A percentile compares a stretch with the other conserved stretches of the same genome.
These are phyloP conservation scores for Phytophthora rubi DNA, from an alignment of 352 stramenopile genomes.

Conservation along the genomic window DNA sequence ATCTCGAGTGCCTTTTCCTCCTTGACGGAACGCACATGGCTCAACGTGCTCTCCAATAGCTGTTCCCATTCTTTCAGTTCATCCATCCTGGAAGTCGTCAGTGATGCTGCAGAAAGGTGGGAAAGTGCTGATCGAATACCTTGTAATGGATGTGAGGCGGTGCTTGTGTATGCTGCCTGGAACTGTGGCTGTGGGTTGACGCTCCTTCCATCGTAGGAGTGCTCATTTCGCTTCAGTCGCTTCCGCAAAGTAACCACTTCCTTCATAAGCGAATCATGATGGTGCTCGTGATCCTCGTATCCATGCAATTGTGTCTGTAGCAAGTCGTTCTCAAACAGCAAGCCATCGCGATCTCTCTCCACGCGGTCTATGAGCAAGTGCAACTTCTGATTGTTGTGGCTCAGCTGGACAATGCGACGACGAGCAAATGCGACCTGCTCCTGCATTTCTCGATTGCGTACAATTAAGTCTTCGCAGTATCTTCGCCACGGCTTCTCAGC, in stretches of 20 bases:
- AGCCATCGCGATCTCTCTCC: conserved; percentile 79
- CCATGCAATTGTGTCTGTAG: conserved; percentile 77
- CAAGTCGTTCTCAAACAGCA: conserved; percentile 85
- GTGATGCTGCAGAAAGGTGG: conserved; percentile 23
- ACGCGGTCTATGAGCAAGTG: conserved; percentile 85
- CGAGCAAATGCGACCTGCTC: conserved; percentile 73
- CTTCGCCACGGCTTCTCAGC: conserved; percentile 64
- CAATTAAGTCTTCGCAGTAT: conserved; percentile 79
- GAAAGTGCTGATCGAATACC: conserved; percentile 38
- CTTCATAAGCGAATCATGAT: conserved; percentile 73
- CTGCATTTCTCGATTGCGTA: conserved; percentile 79
- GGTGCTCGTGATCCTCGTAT: conserved; percentile 67
- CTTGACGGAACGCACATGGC: conserved; percentile 58
- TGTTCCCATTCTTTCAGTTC: conserved; percentile 81
- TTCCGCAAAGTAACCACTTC: conserved; percentile 61
- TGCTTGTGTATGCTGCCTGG: background rate
- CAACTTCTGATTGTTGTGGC: conserved; percentile 85
- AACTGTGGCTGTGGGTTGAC: conserved; percentile 17
- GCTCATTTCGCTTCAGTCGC: conserved; percentile 45
- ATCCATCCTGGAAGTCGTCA: conserved; percentile 45
- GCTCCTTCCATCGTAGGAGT: conserved; percentile 5
- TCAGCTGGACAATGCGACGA: conserved; percentile 67
- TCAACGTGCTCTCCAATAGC: conserved; percentile 65
- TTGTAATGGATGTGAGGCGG: conserved; percentile 1
- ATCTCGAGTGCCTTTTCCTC: conserved; percentile 81